These are phyloP conservation scores for Corniculantispora saksenae DNA, from an alignment of 2,329 filamentous ascomycete genomes.

Conservation along the genomic window DNA sequence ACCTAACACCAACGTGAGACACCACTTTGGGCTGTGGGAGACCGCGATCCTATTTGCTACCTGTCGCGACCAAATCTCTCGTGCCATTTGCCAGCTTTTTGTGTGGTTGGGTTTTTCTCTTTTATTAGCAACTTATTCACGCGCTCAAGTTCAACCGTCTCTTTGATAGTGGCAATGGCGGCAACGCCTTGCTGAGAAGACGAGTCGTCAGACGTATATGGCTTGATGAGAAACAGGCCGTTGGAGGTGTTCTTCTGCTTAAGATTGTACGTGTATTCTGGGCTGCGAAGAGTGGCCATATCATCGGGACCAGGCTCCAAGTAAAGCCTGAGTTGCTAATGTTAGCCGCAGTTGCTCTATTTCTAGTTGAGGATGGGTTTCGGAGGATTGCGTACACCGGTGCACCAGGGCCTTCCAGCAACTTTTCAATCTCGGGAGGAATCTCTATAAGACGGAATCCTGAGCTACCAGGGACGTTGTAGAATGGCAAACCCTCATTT, in stretches of 20 bases:
- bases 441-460: slow-evolving; percentile 65
- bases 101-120: slow-evolving; percentile 28
- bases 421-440: slow-evolving; percentile 56
- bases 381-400: slow-evolving; percentile 47
- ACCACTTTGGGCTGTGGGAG: too few species aligned
- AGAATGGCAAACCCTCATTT: slow-evolving; percentile 50
- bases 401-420: slow-evolving; percentile 55
- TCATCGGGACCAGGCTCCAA: slow-evolving; percentile 49
- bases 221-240: slow-evolving; percentile 58
- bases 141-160: slow-evolving; percentile 61
- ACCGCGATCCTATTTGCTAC: slow-evolving; percentile 25
- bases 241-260: slow-evolving; percentile 70
- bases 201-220: slow-evolving; percentile 24
- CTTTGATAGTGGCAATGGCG: slow-evolving; percentile 58
- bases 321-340: slow-evolving; percentile 40
- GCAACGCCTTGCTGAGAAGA: slow-evolving; percentile 40
- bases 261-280: slow-evolving; percentile 56
- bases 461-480: slow-evolving; percentile 48
- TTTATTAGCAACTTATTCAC: slow-evolving; percentile 50
- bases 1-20: neutral
- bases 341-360: neutral
- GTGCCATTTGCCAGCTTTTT: slow-evolving; percentile 57
- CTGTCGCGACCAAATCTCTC: slow-evolving; percentile 56
- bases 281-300: slow-evolving; percentile 53
- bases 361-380: neutral